Conservation (phyloP, 2,329 filamentous ascomycete genomes). For the Pestalotiopsis sp. region DNA sequence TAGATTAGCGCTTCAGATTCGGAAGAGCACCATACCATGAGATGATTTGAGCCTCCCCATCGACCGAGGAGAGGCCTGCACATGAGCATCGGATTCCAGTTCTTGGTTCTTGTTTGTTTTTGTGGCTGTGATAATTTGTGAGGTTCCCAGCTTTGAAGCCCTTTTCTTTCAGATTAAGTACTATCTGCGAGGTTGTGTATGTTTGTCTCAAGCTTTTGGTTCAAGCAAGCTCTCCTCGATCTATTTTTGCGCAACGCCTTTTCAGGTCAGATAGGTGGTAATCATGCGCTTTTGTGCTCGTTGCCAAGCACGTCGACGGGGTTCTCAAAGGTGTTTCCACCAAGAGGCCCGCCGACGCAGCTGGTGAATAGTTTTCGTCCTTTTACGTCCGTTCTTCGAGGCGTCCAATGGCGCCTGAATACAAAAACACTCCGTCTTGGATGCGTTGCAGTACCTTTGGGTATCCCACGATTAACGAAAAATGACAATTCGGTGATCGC, state of each 20-base stretch:
- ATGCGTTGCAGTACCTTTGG: conserved; percentile 8
- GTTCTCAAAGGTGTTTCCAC: background rate
- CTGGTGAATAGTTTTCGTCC: conserved; percentile 8
- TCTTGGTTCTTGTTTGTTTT: conserved; percentile 13
- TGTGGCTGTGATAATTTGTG: background rate
- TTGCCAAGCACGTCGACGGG: conserved; percentile 9
- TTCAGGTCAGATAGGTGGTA: conserved; percentile 31
- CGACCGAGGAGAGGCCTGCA: background rate
- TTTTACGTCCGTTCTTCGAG: background rate
- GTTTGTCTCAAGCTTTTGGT: conserved; percentile 27
- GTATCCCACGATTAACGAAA: background rate
- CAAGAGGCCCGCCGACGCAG: conserved; percentile 1
- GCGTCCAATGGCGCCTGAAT: conserved; percentile 4
- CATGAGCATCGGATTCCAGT: conserved; percentile 15
- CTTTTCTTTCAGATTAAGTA: conserved; percentile 30
- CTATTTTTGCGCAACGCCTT: conserved; percentile 32
- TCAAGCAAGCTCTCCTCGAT: conserved; percentile 26
- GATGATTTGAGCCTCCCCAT: background rate
- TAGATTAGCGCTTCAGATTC: background rate
- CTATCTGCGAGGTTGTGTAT: conserved; percentile 35
- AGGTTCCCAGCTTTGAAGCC: conserved; percentile 25
- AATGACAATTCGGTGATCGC: background rate
- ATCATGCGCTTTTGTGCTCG: conserved; percentile 21
- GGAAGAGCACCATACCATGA: background rate
- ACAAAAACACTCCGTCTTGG: conserved; percentile 11